Evolutionary conservation across 1,284 basidiomycete species (phyloP).

Genomic region (Cutaneotrichosporon mucoides): DNA sequence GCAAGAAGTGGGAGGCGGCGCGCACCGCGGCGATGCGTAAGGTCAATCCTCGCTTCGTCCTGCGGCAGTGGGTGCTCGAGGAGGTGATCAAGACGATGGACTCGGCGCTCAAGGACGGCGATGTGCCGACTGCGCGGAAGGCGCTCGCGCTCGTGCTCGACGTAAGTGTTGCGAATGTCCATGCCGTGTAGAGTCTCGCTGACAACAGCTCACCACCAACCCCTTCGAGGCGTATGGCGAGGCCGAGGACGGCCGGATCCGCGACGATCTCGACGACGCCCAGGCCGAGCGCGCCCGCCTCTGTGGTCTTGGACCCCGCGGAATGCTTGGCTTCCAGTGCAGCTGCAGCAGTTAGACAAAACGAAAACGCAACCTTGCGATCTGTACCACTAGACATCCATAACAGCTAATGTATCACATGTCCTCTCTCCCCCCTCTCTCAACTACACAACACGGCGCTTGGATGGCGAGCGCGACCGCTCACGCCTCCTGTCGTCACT

Average conservation of each 20-base stretch:
- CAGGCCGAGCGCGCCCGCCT: conserved; percentile 64
- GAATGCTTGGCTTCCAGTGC: conserved; percentile 84
- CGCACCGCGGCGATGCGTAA: conserved; percentile 44
- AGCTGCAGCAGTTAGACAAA: conserved; percentile 70
- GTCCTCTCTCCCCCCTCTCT: background rate
- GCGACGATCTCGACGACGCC: conserved; percentile 49
- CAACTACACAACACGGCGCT: conserved; percentile 21
- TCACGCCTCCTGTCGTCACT: conserved; percentile 19
- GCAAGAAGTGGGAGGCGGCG: conserved; percentile 29
- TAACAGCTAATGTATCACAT: conserved; percentile 1
- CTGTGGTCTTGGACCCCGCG: conserved; percentile 70
- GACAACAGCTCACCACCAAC: conserved; percentile 60
- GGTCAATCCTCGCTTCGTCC: conserved; percentile 78
- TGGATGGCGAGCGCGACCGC: conserved; percentile 20
- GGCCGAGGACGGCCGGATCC: conserved; percentile 68
- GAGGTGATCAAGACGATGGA: conserved; percentile 75
- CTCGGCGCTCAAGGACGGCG: conserved; percentile 59
- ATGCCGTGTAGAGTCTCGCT: too few relatives aligned
- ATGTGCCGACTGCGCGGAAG: conserved; percentile 24
- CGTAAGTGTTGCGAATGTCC: too few relatives aligned
- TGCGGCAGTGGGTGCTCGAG: conserved; percentile 89
- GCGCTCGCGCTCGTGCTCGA: conserved; percentile 27
- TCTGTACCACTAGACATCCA: background rate
- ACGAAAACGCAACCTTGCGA: background rate
- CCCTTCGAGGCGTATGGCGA: conserved; percentile 78